Percentiles rank a stretch among this genome's conserved stretches.
phyloP scores from a whole-genome alignment of 148 eudicot species.

The Camellia japonica region DNA sequence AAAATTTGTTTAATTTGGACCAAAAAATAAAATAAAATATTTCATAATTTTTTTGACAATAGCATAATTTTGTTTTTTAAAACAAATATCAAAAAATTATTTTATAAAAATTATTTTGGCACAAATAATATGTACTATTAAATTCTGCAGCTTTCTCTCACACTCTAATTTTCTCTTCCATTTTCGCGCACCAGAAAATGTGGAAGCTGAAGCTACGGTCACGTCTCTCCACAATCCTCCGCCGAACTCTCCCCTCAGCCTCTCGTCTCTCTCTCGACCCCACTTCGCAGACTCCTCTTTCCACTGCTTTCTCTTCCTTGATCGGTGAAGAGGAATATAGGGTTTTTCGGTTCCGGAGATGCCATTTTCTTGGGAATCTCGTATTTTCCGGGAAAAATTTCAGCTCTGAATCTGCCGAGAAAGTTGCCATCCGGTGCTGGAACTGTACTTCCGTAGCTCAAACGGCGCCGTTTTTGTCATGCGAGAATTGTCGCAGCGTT shows the following conservation, averaged over 20 bases:
- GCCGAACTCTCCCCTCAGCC: conserved; percentile 10
- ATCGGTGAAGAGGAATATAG: not conserved
- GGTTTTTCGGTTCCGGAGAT: not conserved
- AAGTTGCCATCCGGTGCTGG: conserved; percentile 47
- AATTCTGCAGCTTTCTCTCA: not conserved
- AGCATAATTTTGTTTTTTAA: too few species aligned
- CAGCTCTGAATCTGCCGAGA: conserved; percentile 29
- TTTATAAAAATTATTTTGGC: too few species aligned
- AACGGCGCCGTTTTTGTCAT: conserved; percentile 46
- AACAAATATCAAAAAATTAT: too few species aligned
- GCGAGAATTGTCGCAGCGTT: conserved; percentile 57
- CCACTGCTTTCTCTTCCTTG: not conserved
- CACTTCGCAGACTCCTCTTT: conserved; percentile 10
- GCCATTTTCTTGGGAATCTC: not conserved
- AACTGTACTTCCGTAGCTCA: conserved; percentile 41
- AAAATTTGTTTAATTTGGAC: too few species aligned
- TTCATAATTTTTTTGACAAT: too few species aligned
- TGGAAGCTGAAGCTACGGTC: conserved; percentile 18
- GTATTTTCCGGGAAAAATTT: conserved; percentile 21
- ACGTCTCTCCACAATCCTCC: conserved; percentile 4
- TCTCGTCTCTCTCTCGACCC: conserved; percentile 11
- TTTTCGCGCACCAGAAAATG: conserved; percentile 7
- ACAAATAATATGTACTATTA: too few species aligned
- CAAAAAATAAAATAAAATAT: too few species aligned
- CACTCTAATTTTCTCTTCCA: not conserved